A percentile compares a stretch with the other conserved stretches of the same genome.
phyloP scores from a whole-genome alignment of 73 alveolate genomes.

The Symbiodinium pilosum region DNA sequence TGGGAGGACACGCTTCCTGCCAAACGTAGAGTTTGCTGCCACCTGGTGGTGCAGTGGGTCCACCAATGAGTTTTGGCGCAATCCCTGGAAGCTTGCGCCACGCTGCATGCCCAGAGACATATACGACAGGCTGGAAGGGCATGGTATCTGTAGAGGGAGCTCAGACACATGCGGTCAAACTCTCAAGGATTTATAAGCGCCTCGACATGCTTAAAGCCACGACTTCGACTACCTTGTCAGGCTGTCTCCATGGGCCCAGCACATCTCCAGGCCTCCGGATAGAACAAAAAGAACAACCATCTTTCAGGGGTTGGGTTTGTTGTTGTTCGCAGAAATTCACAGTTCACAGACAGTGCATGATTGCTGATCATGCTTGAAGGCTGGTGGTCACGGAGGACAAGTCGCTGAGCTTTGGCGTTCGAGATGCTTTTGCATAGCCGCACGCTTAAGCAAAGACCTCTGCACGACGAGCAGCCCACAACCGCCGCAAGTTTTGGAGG shows the following conservation, averaged over 20 bases:
- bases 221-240: not conserved
- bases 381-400: slow-evolving; percentile 52
- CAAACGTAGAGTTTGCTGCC: slow-evolving; percentile 92
- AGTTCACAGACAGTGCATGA: not conserved
- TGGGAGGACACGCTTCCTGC: slow-evolving; percentile 33
- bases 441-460: not conserved
- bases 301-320: too few relatives aligned
- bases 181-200: not conserved
- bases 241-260: slow-evolving; percentile 52
- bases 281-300: too few relatives aligned
- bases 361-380: not conserved
- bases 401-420: slow-evolving; percentile 38
- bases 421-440: slow-evolving; percentile 31
- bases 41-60: slow-evolving; percentile 66
- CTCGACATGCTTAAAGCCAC: too few relatives aligned
- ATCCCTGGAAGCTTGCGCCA: slow-evolving; percentile 93
- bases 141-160: not conserved
- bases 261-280: slow-evolving; percentile 38
- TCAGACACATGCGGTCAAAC: too few relatives aligned
- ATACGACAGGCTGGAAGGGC: slow-evolving; percentile 19
- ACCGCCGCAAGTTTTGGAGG: too few relatives aligned
- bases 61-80: slow-evolving; percentile 64
- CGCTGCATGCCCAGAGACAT: slow-evolving; percentile 47
- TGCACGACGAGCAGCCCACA: too few relatives aligned
- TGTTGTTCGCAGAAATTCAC: not conserved